Conservation (phyloP, 768 basidiomycete species). For the Hypholoma fasciculare region DNA sequence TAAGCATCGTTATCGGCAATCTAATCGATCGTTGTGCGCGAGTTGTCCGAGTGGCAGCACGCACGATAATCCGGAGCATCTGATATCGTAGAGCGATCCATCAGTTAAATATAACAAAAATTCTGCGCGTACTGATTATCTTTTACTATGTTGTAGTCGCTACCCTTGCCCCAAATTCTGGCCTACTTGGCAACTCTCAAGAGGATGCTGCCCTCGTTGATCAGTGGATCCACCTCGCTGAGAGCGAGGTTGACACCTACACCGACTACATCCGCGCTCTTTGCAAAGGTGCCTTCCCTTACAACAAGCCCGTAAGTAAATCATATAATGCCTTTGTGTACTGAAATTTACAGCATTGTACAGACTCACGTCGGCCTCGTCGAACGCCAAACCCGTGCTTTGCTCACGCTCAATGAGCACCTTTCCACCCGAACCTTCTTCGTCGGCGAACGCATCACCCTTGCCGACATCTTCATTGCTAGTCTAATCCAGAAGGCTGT, state of each 20-base stretch:
- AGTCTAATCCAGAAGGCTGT: conserved; percentile 55
- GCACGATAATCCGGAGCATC: background rate
- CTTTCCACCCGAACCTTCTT: conserved; percentile 84
- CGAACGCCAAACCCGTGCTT: conserved; percentile 55
- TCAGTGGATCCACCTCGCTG: conserved; percentile 82
- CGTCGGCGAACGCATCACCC: conserved; percentile 91
- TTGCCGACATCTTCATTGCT: conserved; percentile 83
- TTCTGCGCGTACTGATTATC: conserved; percentile 8
- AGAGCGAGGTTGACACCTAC: conserved; percentile 56
- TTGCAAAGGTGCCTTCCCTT: conserved; percentile 56
- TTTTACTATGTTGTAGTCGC: conserved; percentile 56
- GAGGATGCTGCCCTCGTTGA: conserved; percentile 78
- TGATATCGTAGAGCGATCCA: background rate
- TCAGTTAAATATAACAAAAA: background rate
- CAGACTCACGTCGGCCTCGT: conserved; percentile 59
- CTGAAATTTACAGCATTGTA: background rate
- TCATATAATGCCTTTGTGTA: background rate
- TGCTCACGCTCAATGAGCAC: conserved; percentile 72
- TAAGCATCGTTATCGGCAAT: conserved; percentile 53
- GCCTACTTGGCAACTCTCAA: conserved; percentile 64
- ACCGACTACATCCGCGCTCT: conserved; percentile 40
- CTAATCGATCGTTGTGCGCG: conserved; percentile 28
- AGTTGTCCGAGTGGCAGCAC: conserved; percentile 21
- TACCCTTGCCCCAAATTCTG: conserved; percentile 70
- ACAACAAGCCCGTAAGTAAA: conserved; percentile 76